Evolutionary conservation across 2,329 filamentous ascomycete genomes (phyloP), one percentile per base, ranked within the genome.

Genomic region (Dactylellina drechsleri): DNA sequence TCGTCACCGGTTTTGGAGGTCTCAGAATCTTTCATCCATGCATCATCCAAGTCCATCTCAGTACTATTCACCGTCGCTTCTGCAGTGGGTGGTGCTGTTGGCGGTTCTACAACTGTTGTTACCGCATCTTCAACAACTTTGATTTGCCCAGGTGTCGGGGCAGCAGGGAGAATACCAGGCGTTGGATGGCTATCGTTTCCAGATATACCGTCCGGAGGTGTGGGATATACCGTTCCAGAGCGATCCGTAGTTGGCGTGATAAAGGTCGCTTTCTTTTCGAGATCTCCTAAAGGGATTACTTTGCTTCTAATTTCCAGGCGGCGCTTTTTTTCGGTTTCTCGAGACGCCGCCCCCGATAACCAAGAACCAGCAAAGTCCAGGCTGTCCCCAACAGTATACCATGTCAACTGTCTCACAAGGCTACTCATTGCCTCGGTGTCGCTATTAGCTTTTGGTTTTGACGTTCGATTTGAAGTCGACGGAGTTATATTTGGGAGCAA

Each of bases 41-140:
- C 60, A 20, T 76, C 71, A 16, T 76, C 71, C 10, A 76, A 12
- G 43, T 76, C 71, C 71, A 76, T 76, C 6, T 76, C 71, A 13
- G 71, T 49, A 18, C 70, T 66, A 12, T 62, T 74, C 6, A 70
- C 64, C 0, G 65, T 70, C 7, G 64, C 53, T 50, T 76, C 71
- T 47, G 66, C 54, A 5, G 71, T 76, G 20, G 71, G 53, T n/a
- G 71, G 66, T 1, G 64, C 71, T 13, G 64, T 76, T 10, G 71
- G 71, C 31, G 64, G 64, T n/a, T 70, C 66, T 13, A 68, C 53
- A 2, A 57, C 52, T 1, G 66, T 7, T 43, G 52, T n/a, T 4
- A 43, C 36, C 5, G 54, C 41, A 6, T 74, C 70, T 23, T 74
- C 70, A 2, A 28, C 10, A 26, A 36, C 2, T 23, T 68, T 76